Base-by-base conservation (phyloP, 169 alveolate genomes). In the Plasmodium malariae region DNA sequence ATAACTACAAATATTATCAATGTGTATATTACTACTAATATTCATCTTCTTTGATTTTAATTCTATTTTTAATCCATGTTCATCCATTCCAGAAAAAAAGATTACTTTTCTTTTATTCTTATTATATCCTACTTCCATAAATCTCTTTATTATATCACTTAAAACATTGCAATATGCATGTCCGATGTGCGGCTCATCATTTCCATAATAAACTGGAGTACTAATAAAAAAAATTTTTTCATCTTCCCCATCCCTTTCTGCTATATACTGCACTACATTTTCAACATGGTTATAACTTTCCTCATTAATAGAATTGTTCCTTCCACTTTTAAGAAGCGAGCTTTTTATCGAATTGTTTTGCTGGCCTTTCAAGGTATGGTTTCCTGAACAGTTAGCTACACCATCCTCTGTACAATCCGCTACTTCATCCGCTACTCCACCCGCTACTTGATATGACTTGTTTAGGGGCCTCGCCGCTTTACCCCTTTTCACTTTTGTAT, bases 51-150 rank as follows among this genome's bases (percentile, higher is more conserved):
- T 19, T 6, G 98, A 95, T 55, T 90, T 92, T 45, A 71, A 45
- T 71, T 95, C 93, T 11, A 96, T 95, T 59, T 96, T 96, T 34
- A 93, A 57, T 28, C 98, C 98, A 62, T 96, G 98, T 62, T 96
- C 98, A 80, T 96, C 98, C 65, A 98, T 96, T 7, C 98, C 98
- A 9, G 94, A 91, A 34, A 94, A 88, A 32, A 93, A 72, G 48
- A 70, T 17, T 24, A 78, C 32, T 7, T 68, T 74, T 21, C 92
- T 94, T 7, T 51, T 55, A 11, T 37, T 69, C 43, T 65, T 32
- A 11, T 78, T 14, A 26, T 43, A 2, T 78, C 28, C 45, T 37
- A 92, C 70, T 21, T 65, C 40, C 26, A 54, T 55, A 67, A 68
- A 93, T 36, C 94, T 48, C 19, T 74, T 83, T 11, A 95, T 57